Conservation (phyloP, 2,329 filamentous ascomycete species). For the Beauveria caledonica region DNA sequence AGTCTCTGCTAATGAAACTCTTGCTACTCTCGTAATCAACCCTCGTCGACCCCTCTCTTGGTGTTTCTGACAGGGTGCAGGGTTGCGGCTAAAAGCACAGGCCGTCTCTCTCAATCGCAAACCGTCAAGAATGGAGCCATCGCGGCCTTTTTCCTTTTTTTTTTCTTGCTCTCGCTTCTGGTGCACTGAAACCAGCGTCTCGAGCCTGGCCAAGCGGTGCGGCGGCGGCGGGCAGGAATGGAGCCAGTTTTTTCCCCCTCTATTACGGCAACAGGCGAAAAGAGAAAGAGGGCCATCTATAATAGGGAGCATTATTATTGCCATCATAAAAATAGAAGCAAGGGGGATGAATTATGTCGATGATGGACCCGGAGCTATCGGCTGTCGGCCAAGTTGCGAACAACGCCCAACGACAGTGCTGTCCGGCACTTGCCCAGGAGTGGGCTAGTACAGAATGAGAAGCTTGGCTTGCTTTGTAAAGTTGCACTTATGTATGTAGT, state of each 20-base stretch:
- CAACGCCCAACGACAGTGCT: neutral
- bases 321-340: neutral
- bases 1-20: neutral
- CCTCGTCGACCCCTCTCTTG: neutral
- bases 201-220: neutral
- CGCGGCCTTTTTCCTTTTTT: neutral
- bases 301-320: neutral
- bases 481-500: too few species aligned
- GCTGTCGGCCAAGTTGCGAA: neutral
- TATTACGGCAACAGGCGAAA: neutral
- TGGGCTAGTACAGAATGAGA: neutral
- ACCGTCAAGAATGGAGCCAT: neutral
- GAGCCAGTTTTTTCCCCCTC: neutral
- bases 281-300: too few species aligned
- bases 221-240: neutral
- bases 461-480: too few species aligned
- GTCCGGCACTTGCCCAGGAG: neutral
- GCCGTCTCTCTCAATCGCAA: slow-evolving; percentile 2
- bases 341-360: neutral
- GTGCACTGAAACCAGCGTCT: slow-evolving; percentile 1
- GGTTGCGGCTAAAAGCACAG: slow-evolving; percentile 3
- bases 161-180: neutral
- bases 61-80: neutral
- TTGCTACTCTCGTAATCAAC: neutral
- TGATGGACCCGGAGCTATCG: neutral